phyloP scores from a whole-genome alignment of 2,329 filamentous ascomycete genomes.

The Pseudogymnoascus sp. region DNA sequence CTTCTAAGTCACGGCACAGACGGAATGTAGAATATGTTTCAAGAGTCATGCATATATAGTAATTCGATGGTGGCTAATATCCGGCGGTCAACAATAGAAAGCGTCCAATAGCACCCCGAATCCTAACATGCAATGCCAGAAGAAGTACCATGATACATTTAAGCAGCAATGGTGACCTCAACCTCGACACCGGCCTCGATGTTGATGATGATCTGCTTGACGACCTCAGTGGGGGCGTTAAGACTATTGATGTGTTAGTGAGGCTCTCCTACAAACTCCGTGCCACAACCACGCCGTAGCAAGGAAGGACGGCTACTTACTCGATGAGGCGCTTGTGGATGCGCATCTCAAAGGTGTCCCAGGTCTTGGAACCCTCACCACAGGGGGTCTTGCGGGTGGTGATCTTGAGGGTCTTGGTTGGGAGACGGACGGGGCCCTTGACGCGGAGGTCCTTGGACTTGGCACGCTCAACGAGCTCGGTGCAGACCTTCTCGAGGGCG shows the following conservation, averaged over 20 bases:
- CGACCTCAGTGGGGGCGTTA: conserved; percentile 93
- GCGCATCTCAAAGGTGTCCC: conserved; percentile 98
- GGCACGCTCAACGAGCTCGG: conserved; percentile 95
- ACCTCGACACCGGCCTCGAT: conserved; percentile 91
- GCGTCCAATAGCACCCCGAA: neutral
- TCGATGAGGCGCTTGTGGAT: conserved; percentile 98
- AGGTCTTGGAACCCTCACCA: conserved; percentile 99
- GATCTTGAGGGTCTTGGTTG: conserved; percentile 88
- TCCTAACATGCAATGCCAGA: conserved; percentile 6
- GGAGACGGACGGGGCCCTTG: conserved; percentile 96
- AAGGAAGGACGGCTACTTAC: conserved; percentile 38
- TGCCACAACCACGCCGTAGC: neutral
- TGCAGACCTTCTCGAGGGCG: conserved; percentile 95
- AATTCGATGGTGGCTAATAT: neutral
- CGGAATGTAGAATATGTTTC: conserved; percentile 5
- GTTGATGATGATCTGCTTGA: conserved; percentile 96
- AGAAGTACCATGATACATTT: conserved; percentile 29
- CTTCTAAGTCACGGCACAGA: neutral
- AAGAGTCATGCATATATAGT: conserved; percentile 8
- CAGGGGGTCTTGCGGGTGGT: conserved; percentile 98
- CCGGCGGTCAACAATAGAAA: neutral
- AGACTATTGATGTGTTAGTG: conserved; percentile 43
- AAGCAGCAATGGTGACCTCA: conserved; percentile 85
- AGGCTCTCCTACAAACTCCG: conserved; percentile 12
- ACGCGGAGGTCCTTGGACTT: conserved; percentile 97